phyloP scores from a whole-genome alignment of 768 basidiomycete genomes.

The Auricularia heimuer region DNA sequence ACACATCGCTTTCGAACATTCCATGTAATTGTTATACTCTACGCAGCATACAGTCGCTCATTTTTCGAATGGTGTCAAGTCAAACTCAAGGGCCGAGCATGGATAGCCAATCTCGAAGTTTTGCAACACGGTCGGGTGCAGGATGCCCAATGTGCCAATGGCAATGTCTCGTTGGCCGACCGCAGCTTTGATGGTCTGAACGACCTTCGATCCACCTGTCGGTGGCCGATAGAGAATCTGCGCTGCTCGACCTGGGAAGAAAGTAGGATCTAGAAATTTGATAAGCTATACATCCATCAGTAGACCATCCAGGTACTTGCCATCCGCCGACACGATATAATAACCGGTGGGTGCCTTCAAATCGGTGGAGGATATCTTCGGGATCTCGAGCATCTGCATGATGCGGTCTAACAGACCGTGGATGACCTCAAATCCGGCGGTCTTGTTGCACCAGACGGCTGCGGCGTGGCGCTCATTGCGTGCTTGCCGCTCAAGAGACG shows the following conservation, averaged over 20 bases:
- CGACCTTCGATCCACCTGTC: slow-evolving; percentile 13
- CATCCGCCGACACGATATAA: slow-evolving; percentile 79
- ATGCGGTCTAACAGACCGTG: slow-evolving; percentile 90
- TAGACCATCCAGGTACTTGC: slow-evolving; percentile 33
- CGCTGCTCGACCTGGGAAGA: slow-evolving; percentile 92
- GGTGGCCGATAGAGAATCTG: slow-evolving; percentile 76
- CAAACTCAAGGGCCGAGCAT: slow-evolving; percentile 91
- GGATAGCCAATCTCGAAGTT: slow-evolving; percentile 94
- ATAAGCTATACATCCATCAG: not conserved
- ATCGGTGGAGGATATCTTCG: slow-evolving; percentile 55
- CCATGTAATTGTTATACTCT: not conserved
- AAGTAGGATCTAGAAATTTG: slow-evolving; percentile 62
- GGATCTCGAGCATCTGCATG: slow-evolving; percentile 94
- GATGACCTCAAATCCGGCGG: slow-evolving; percentile 92
- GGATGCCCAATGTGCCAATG: slow-evolving; percentile 85
- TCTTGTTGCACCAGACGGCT: slow-evolving; percentile 93
- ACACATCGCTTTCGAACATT: not conserved
- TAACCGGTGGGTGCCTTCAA: slow-evolving; percentile 62
- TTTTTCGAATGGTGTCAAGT: slow-evolving; percentile 89
- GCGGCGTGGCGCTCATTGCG: slow-evolving; percentile 83
- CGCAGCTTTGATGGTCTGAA: slow-evolving; percentile 22
- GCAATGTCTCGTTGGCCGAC: slow-evolving; percentile 40
- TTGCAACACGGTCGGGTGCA: slow-evolving; percentile 84
- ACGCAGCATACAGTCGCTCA: slow-evolving; percentile 14
- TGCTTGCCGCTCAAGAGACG: slow-evolving; percentile 64